Evolutionary conservation across 257 asterid species (phyloP).

Genomic region (Lycium barbarum): DNA sequence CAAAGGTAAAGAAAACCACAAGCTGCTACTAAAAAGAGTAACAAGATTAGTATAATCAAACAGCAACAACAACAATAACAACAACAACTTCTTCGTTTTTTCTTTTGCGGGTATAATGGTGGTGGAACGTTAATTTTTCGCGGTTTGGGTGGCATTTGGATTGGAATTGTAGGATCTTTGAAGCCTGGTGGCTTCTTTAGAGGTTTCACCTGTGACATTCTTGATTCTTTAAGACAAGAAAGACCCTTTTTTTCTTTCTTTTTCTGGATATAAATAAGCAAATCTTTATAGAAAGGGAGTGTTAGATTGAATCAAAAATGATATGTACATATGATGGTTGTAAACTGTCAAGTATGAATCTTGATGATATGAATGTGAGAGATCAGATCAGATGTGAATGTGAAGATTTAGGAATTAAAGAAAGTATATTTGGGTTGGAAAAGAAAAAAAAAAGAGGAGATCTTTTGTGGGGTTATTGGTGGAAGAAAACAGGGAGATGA

Average conservation of each 20-base stretch:
- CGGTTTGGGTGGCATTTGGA: conserved; percentile 35
- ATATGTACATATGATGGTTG: background rate
- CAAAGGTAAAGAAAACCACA: conserved; percentile 45
- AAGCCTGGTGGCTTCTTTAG: conserved; percentile 64
- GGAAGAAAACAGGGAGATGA: background rate
- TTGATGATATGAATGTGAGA: background rate
- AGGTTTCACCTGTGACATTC: conserved; percentile 46
- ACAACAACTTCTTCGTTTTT: conserved; percentile 42
- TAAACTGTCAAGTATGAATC: background rate
- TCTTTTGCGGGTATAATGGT: conserved; percentile 30
- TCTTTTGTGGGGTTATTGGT: background rate
- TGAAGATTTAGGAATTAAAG: conserved; percentile 10
- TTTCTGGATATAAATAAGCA: background rate
- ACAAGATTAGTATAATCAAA: conserved; percentile 28
- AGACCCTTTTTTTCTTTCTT: background rate
- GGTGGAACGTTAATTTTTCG: conserved; percentile 43
- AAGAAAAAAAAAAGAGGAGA: background rate
- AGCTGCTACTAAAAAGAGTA: conserved; percentile 35
- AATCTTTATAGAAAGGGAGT: background rate
- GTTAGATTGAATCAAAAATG: background rate
- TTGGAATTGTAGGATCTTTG: conserved; percentile 45
- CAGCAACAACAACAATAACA: conserved; percentile 53
- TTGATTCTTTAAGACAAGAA: background rate
- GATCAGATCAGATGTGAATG: background rate
- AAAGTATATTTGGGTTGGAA: conserved; percentile 1